These are phyloP conservation scores for Escallonia rubra DNA, from an alignment of 129 eudicot species.

Conservation along the genomic window DNA sequence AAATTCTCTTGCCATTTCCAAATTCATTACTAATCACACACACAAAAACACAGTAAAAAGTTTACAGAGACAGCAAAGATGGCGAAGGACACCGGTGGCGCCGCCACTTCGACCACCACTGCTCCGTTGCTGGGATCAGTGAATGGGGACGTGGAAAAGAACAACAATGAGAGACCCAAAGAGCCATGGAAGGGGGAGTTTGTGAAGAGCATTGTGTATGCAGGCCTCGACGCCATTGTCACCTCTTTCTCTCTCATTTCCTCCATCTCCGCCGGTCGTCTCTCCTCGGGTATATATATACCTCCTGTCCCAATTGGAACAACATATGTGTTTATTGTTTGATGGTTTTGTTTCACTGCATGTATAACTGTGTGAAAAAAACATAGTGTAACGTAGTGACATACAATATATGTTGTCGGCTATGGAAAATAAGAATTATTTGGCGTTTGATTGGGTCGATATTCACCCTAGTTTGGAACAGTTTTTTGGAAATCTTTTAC, in stretches of 20 bases:
- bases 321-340: too few species aligned
- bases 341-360: too few species aligned
- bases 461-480: too few species aligned
- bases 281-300: conserved; percentile 56
- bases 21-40: background rate
- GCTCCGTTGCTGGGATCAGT: conserved; percentile 14
- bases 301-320: too few species aligned
- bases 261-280: conserved; percentile 73
- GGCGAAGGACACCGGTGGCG: conserved; percentile 19
- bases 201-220: conserved; percentile 74
- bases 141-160: conserved; percentile 1
- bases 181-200: conserved; percentile 84
- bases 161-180: conserved; percentile 27
- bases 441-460: too few species aligned
- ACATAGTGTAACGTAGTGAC: too few species aligned
- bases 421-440: too few species aligned
- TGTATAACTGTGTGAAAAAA: too few species aligned
- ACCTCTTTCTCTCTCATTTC: conserved; percentile 81
- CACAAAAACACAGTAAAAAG: too few species aligned
- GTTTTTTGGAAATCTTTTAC: too few species aligned
- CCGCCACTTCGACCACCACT: conserved; percentile 12
- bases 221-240: conserved; percentile 70
- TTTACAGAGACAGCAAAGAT: conserved; percentile 6
- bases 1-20: background rate
- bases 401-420: too few species aligned